Base-by-base conservation (phyloP, 2,329 filamentous ascomycete species). In the Fusarium penzigii region DNA sequence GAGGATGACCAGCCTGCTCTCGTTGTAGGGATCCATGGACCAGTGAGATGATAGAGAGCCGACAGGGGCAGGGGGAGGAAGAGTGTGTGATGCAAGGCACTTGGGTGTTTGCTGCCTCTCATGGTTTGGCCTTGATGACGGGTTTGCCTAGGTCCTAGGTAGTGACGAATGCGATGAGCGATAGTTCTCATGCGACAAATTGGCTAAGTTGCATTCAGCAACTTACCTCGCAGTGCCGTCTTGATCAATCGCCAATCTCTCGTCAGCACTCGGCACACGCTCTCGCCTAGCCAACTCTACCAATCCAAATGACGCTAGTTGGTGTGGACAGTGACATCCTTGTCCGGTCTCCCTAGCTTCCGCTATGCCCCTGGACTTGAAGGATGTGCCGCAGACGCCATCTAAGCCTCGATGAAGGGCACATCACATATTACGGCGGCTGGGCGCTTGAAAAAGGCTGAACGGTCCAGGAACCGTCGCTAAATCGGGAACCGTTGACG, bases 391-490 rank as follows among this genome's bases (percentile, higher is more conserved):
- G 52, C 61, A 64, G 60, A 57, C 57, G 62, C 59, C 62, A 62
- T 62, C 62, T 59, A 63, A 62, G 62, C 62, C 60, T 61, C 44
- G 52, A 61, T 56, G 57, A 61, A 59, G 56, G 62, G 60, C 62
- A 63, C 58, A 53, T 61, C 50, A 25, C 20, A 25, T 25, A 25
- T 25, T 7, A 25, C 20, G 20, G 20, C 20, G 20, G 20, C 20
- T 25, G 20, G 32, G 32, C 32, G 32, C 32, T 36, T 36, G 32
- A 9, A 36, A 36, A 36, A 12, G 13, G 32, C 10, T 11, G 32
- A 14, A 36, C 32, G 32, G 32, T 14, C 13, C 32, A 36, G 32
- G 32, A 36, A 36, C 32, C 32, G 32, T 36, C 32, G 10, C 32
- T 36, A 36, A 36, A 36, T 36, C 32, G 32, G 32, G 32, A 36